phyloP scores from a whole-genome alignment of 495 filamentous ascomycete genomes.

The Hypomontagnella monticulosa region DNA sequence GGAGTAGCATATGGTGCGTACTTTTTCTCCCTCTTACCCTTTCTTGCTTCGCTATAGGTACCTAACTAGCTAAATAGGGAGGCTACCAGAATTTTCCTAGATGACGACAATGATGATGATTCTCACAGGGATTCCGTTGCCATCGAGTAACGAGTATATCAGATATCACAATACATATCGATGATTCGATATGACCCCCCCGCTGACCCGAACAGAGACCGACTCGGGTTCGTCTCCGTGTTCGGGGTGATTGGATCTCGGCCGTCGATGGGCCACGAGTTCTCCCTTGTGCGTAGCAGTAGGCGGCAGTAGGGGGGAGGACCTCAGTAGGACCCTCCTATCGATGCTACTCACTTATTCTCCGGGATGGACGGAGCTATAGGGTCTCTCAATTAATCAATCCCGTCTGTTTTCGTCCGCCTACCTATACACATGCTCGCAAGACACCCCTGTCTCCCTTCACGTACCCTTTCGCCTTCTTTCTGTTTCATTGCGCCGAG shows the following conservation, averaged over 20 bases:
- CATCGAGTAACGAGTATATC: constrained; percentile 29
- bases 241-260: constrained; percentile 38
- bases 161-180: constrained; percentile 39
- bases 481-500: constrained; percentile 28
- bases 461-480: constrained; percentile 19
- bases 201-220: constrained; percentile 17
- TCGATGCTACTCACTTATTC: constrained; percentile 38
- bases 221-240: constrained; percentile 27
- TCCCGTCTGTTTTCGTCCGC: constrained; percentile 14
- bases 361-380: constrained; percentile 28
- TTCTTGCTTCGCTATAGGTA: constrained; percentile 8
- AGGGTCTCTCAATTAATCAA: constrained; percentile 15
- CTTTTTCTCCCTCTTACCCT: not conserved
- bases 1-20: constrained; percentile 9
- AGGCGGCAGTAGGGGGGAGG: constrained; percentile 5
- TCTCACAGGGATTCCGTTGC: constrained; percentile 20
- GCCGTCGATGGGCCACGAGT: constrained; percentile 28
- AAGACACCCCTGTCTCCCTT: constrained; percentile 17
- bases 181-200: constrained; percentile 32
- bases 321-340: constrained; percentile 9
- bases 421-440: constrained; percentile 18
- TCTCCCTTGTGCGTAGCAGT: constrained; percentile 9
- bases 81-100: not conserved
- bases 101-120: constrained; percentile 9
- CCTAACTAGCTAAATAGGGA: constrained; percentile 6